Evolutionary conservation across 176 grass and related monocot genomes (phyloP).

Genomic region (Rhynchospora breviuscula): DNA sequence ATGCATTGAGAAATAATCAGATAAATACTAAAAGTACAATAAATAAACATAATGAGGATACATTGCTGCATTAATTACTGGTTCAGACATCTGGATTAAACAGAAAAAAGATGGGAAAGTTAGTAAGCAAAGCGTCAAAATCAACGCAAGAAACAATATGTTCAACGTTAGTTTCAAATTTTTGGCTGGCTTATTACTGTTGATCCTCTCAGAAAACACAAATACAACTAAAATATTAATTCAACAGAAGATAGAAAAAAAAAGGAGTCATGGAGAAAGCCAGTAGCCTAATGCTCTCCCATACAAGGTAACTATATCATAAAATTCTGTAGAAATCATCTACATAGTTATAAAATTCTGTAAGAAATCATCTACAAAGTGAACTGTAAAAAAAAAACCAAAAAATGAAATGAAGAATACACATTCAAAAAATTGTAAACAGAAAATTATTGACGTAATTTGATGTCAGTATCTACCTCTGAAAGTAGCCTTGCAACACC

Average conservation of each 20-base stretch:
- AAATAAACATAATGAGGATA: constrained; percentile 56
- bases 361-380: neutral
- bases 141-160: neutral
- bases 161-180: neutral
- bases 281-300: neutral
- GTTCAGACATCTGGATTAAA: constrained; percentile 71
- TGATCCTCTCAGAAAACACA: neutral
- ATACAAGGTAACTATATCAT: constrained; percentile 2
- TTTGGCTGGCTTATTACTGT: neutral
- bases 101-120: neutral
- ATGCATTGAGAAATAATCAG: neutral
- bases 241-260: neutral
- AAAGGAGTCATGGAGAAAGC: constrained; percentile 3
- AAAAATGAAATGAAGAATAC: too few species aligned
- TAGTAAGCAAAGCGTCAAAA: constrained; percentile 12
- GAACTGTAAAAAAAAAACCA: neutral
- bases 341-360: too few species aligned
- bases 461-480: constrained; percentile 33
- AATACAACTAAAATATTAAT: neutral
- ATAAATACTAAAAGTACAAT: neutral
- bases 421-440: too few species aligned
- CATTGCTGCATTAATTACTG: constrained; percentile 74
- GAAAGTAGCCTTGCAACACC: constrained; percentile 72
- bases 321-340: neutral
- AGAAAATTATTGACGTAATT: neutral